Conservation (phyloP, 1,284 basidiomycete species). For the Fomitopsis pinicola region DNA sequence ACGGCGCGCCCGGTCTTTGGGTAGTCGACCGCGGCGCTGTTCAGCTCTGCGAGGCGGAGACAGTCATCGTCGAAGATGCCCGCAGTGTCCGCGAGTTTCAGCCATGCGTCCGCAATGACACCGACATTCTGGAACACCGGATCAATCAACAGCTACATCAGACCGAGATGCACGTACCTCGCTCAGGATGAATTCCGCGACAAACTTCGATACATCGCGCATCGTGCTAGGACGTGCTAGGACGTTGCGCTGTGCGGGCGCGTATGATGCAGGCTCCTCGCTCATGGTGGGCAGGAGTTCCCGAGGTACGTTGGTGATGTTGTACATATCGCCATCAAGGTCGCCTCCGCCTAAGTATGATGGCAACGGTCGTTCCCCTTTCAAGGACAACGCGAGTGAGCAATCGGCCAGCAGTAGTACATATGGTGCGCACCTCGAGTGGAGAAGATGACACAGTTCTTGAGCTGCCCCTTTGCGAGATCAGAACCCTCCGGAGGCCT, state of each 20-base stretch:
- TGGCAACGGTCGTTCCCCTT: conserved; percentile 56
- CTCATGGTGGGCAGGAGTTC: conserved; percentile 16
- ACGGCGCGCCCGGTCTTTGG: conserved; percentile 60
- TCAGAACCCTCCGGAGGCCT: conserved; percentile 44
- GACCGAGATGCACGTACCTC: conserved; percentile 38
- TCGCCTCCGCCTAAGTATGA: conserved; percentile 64
- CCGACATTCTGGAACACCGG: conserved; percentile 42
- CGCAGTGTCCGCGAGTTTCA: conserved; percentile 66
- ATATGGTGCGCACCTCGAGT: conserved; percentile 34
- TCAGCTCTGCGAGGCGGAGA: conserved; percentile 55
- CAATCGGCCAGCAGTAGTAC: no score
- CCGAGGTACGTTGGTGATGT: conserved; percentile 35
- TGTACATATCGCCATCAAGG: conserved; percentile 58
- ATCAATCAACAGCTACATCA: no score
- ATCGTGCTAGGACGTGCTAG: conserved; percentile 56
- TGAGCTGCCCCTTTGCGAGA: conserved; percentile 44
- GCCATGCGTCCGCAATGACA: conserved; percentile 55
- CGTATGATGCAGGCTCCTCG: conserved; percentile 46
- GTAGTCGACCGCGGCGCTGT: conserved; percentile 71
- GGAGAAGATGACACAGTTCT: conserved; percentile 59
- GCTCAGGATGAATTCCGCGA: conserved; percentile 66
- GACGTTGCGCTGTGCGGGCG: conserved; percentile 40
- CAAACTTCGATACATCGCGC: conserved; percentile 68
- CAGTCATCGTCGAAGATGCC: conserved; percentile 61
- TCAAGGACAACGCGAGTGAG: no score